Evolutionary conservation across 306 rosid species (phyloP).

Genomic region (Sophora flavescens): DNA sequence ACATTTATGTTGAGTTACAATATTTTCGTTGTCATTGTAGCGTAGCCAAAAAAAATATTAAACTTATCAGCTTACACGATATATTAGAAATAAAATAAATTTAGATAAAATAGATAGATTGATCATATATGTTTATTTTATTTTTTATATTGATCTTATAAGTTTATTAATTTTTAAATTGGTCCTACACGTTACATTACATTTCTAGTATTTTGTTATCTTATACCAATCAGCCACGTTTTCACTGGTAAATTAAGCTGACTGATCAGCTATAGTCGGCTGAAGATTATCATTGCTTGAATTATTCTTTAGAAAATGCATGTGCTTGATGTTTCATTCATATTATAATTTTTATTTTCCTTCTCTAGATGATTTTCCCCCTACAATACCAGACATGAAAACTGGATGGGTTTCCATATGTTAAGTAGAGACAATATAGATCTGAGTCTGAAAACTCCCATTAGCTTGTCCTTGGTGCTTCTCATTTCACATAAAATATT

Average conservation of each 20-base stretch:
- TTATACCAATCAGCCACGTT: slow-evolving; percentile 20
- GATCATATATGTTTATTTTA: no score
- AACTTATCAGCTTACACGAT: no score
- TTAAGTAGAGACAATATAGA: not conserved
- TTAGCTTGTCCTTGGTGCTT: slow-evolving; percentile 35
- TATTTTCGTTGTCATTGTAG: no score
- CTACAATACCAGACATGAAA: slow-evolving; percentile 19
- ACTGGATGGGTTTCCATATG: slow-evolving; percentile 4
- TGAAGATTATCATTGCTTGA: not conserved
- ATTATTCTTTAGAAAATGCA: slow-evolving; percentile 10
- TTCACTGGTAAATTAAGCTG: not conserved
- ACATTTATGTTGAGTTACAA: no score
- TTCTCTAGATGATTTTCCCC: not conserved
- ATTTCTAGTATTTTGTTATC: slow-evolving; percentile 21
- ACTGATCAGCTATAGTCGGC: slow-evolving; percentile 12
- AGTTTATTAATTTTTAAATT: no score
- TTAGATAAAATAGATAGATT: no score
- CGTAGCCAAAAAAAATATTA: no score
- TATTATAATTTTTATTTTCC: not conserved
- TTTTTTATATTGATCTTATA: no score
- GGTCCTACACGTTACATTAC: no score
- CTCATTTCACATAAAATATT: slow-evolving; percentile 19
- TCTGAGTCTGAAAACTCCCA: not conserved
- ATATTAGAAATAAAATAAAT: no score
- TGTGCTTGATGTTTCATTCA: not conserved